phyloP scores from a whole-genome alignment of 164 flowering plant genomes.

The Vitis riparia region DNA sequence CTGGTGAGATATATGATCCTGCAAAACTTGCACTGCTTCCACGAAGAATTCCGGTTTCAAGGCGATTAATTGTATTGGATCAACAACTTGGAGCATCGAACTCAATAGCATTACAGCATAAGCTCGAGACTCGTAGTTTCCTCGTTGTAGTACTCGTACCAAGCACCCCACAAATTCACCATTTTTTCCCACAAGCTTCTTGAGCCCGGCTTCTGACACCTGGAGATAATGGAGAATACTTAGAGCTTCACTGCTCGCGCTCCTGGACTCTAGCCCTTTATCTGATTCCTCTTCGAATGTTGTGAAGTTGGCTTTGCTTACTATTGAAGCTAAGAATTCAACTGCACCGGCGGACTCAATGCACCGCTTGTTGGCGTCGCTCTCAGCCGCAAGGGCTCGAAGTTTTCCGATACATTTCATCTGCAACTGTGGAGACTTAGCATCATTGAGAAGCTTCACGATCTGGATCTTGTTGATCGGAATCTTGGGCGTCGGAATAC shows the following conservation, averaged over 20 bases:
- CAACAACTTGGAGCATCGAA: slow-evolving; percentile 47
- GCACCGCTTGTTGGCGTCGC: slow-evolving; percentile 34
- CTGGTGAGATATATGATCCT: slow-evolving; percentile 50
- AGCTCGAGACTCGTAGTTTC: slow-evolving; percentile 52
- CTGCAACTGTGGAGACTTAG: slow-evolving; percentile 26
- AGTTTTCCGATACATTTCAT: slow-evolving; percentile 38
- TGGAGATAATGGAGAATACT: slow-evolving; percentile 32
- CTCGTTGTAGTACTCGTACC: slow-evolving; percentile 32
- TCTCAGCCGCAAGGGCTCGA: slow-evolving; percentile 43
- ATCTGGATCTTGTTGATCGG: slow-evolving; percentile 33
- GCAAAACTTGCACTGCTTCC: slow-evolving; percentile 40
- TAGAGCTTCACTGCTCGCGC: slow-evolving; percentile 36
- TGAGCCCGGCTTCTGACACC: slow-evolving; percentile 37
- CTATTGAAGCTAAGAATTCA: slow-evolving; percentile 43
- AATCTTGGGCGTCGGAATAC: slow-evolving; percentile 51
- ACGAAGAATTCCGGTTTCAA: slow-evolving; percentile 38
- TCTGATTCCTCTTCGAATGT: neutral
- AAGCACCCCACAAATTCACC: slow-evolving; percentile 35
- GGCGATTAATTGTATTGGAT: slow-evolving; percentile 26
- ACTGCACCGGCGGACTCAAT: slow-evolving; percentile 48
- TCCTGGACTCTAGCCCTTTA: slow-evolving; percentile 6
- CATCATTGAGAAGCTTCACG: slow-evolving; percentile 38
- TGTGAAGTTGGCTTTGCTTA: slow-evolving; percentile 12
- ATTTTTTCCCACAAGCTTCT: slow-evolving; percentile 16
- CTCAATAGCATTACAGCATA: slow-evolving; percentile 47